A percentile compares a stretch with the other conserved stretches of the same genome.
These are phyloP conservation scores for Lentinula guzmanii DNA, from an alignment of 768 basidiomycete genomes.

Conservation along the genomic window DNA sequence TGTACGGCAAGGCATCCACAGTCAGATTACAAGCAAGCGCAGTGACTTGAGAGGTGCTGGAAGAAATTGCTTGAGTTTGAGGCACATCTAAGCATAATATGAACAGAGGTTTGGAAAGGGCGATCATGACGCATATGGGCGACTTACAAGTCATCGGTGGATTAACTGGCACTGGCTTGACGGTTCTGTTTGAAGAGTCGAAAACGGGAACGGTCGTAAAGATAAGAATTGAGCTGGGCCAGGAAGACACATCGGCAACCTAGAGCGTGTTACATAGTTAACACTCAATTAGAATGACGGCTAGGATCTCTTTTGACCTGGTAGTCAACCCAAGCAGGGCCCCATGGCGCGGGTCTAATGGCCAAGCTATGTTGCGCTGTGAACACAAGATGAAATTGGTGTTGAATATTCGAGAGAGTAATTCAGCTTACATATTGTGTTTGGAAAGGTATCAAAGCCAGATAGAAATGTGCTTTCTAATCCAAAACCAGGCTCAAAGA, in stretches of 20 bases:
- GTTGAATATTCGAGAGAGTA: not conserved
- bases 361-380: not conserved
- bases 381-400: not conserved
- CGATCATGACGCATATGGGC: not conserved
- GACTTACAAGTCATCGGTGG: constrained; percentile 2
- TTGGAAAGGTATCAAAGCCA: not conserved
- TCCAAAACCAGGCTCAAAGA: not conserved
- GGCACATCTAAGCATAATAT: not conserved
- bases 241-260: not conserved
- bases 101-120: not conserved
- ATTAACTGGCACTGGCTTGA: not conserved
- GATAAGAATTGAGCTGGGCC: not conserved
- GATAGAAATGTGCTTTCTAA: not conserved
- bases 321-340: not conserved
- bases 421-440: not conserved
- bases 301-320: not conserved
- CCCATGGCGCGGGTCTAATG: not conserved
- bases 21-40: constrained; percentile 3
- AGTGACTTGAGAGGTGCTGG: not conserved
- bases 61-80: not conserved
- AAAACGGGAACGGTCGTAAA: not conserved
- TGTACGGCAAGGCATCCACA: not conserved
- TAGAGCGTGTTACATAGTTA: not conserved
- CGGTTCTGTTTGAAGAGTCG: not conserved
- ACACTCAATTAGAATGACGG: too few species aligned